Evolutionary conservation across 495 filamentous ascomycete genomes (phyloP), one percentile per base, ranked within the genome.

Genomic region (Articulospora tetracladia): DNA sequence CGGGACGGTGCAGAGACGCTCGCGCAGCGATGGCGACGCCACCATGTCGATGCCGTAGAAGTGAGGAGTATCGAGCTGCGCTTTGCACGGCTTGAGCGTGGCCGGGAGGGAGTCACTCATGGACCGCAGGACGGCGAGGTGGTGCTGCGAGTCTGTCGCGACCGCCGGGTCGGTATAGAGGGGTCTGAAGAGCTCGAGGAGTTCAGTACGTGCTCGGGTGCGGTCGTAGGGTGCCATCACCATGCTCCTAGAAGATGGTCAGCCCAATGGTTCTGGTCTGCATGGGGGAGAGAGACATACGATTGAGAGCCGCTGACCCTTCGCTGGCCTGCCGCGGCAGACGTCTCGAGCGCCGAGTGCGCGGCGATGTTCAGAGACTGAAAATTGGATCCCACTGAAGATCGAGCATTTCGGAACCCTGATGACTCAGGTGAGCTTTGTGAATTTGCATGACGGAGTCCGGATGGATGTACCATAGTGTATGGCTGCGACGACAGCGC

Each of bases 1-100:
- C 3, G 61, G 57, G 20, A 65, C 55, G 15, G 53, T 61, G 27
- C 72, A 28, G 4, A 72, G 54, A 7, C 67, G 62, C 17, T 76
- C 70, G 15, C 73, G 70, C 8, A 76, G 55, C 0, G 67, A 58
- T 3, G 66, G 69, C 7, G 73, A 71, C 19, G 74, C 66, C 25
- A 77, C 65, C 50, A 76, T 59, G 56, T 77, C 74, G 30, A 77
- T 70, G 48, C 72, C 74, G 20, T 68, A 72, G 50, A 74, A 74
- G 57, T 77, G 74, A 12, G 70, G 67, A 1, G 68, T 76, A 48
- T 65, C 65, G 13, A 77, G 63, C 55, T 77, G 74, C 22, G 66
- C 53, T 28, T 63, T 61, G n/a, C 69, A 73, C 7, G 74, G 74
- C 50, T 65, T 68, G 2, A 77, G 55, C 3, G 62, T 22, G 2